Conservation (phyloP, 202 grass and related monocot genomes). For the Setaria italica region DNA sequence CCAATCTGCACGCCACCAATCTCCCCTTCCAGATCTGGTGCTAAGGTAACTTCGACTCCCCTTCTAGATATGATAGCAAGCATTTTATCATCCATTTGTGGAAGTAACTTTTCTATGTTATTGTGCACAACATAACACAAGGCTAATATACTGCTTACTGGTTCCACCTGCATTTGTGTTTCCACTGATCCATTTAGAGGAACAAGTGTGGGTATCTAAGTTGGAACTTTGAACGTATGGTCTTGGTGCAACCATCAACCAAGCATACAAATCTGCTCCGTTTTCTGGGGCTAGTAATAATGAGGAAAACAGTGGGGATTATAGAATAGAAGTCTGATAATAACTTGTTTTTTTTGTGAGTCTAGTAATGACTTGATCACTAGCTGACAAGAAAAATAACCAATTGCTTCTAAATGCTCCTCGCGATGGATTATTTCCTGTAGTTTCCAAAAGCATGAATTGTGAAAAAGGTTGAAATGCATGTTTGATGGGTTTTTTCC, state of each 20-base stretch:
- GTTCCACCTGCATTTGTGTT: neutral
- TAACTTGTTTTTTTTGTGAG: too few relatives aligned
- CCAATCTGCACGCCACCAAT: too few relatives aligned
- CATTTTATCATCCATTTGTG: neutral
- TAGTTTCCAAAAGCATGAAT: neutral
- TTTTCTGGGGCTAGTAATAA: neutral
- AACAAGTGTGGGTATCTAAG: neutral
- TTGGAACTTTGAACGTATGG: neutral
- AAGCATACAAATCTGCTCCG: neutral
- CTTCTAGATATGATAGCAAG: too few relatives aligned
- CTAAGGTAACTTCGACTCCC: too few relatives aligned
- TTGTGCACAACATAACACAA: neutral
- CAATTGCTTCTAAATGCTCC: neutral
- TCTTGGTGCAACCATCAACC: neutral
- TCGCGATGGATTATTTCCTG: neutral
- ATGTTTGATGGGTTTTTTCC: neutral
- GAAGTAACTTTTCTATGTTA: slow-evolving; percentile 1
- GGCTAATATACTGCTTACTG: neutral
- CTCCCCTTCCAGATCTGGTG: too few relatives aligned
- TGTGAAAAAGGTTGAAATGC: too few relatives aligned
- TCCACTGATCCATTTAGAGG: neutral
- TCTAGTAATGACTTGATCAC: too few relatives aligned
- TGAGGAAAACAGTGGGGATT: slow-evolving; percentile 1
- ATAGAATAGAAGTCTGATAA: neutral
- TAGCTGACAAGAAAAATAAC: neutral